phyloP scores from a whole-genome alignment of 2,329 filamentous ascomycete species.

The Ramularia collo-cygni region DNA sequence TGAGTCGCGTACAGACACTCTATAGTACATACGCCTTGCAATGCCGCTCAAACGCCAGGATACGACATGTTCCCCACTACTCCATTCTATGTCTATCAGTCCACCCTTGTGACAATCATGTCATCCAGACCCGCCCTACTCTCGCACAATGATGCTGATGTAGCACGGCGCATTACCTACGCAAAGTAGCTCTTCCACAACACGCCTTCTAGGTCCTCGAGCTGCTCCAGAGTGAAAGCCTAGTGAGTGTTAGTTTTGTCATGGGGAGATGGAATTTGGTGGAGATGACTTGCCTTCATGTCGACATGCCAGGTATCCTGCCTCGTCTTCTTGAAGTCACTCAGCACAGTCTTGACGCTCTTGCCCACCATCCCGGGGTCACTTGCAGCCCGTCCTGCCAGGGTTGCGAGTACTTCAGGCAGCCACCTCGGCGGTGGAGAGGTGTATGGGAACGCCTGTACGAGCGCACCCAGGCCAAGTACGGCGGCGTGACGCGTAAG shows the following conservation, averaged over 20 bases:
- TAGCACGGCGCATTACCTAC: conserved; percentile 33
- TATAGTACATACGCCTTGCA: too few relatives aligned
- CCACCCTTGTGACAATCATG: too few relatives aligned
- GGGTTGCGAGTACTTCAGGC: conserved; percentile 78
- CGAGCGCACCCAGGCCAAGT: conserved; percentile 78
- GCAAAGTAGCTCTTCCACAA: conserved; percentile 99
- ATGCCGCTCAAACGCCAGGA: too few relatives aligned
- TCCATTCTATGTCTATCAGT: too few relatives aligned
- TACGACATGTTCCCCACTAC: too few relatives aligned
- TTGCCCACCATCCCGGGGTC: conserved; percentile 92
- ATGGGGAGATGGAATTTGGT: background rate
- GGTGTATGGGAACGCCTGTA: conserved; percentile 93
- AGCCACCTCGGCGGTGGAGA: conserved; percentile 91
- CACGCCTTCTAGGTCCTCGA: conserved; percentile 92
- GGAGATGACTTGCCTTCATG: conserved; percentile 67
- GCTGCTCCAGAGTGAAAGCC: conserved; percentile 81
- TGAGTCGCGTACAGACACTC: too few relatives aligned
- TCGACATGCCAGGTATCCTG: conserved; percentile 98
- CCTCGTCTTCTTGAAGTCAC: conserved; percentile 98
- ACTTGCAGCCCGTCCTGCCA: conserved; percentile 77
- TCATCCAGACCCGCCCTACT: too few relatives aligned
- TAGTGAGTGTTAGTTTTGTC: conserved; percentile 28
- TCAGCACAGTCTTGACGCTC: conserved; percentile 86
- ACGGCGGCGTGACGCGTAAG: conserved; percentile 84
- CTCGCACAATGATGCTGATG: too few relatives aligned